Percentiles rank a stretch among this genome's conserved stretches.
These are phyloP conservation scores for Nephromyces sp. DNA, from an alignment of 169 alveolate genomes.

Conservation along the genomic window DNA sequence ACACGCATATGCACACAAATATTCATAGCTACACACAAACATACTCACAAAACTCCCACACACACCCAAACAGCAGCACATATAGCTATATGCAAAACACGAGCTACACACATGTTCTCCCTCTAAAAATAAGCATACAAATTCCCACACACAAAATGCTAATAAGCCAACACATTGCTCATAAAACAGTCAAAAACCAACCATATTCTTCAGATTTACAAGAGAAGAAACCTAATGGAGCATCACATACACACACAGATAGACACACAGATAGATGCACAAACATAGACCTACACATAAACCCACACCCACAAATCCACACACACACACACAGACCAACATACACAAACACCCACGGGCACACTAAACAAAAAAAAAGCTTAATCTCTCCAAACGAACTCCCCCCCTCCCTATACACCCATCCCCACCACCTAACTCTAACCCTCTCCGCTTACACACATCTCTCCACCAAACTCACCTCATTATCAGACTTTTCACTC, in stretches of 20 bases:
- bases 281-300: not conserved
- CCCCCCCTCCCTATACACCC: constrained; percentile 1
- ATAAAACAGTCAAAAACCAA: not conserved
- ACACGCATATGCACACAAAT: not conserved
- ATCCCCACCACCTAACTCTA: constrained; percentile 1
- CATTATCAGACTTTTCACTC: constrained; percentile 37
- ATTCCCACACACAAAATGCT: not conserved
- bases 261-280: not conserved
- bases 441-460: not conserved
- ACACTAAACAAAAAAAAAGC: not conserved
- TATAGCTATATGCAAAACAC: not conserved
- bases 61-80: not conserved
- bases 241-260: too few relatives aligned
- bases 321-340: not conserved
- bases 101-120: not conserved
- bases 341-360: not conserved
- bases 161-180: not conserved
- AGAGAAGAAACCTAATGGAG: not conserved
- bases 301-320: not conserved
- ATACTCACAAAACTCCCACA: too few relatives aligned
- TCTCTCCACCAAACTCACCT: constrained; percentile 14
- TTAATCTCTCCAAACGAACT: constrained; percentile 14
- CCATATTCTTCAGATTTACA: not conserved
- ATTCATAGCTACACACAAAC: not conserved
- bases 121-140: not conserved